Conservation (phyloP, 1,284 basidiomycete species). For the Gymnopus androsaceus region DNA sequence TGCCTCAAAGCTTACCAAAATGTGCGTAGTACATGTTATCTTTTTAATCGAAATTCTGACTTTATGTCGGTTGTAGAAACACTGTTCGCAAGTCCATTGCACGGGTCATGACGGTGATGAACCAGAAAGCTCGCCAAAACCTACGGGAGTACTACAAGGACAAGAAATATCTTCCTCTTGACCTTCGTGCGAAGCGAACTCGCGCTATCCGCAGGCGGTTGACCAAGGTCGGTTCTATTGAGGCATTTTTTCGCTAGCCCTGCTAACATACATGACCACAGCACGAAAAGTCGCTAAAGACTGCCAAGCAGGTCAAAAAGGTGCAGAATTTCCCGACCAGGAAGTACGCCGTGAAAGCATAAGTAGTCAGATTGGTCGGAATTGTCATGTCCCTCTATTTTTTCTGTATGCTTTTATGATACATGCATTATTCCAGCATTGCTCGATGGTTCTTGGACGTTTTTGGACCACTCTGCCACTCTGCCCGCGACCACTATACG, state of each 20-base stretch:
- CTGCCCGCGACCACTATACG: too few species aligned
- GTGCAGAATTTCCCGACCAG: slow-evolving; percentile 88
- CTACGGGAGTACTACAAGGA: slow-evolving; percentile 97
- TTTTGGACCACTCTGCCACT: too few species aligned
- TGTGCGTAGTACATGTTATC: slow-evolving; percentile 60
- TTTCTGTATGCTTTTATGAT: slow-evolving; percentile 30
- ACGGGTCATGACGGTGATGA: slow-evolving; percentile 97
- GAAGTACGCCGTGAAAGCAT: slow-evolving; percentile 87
- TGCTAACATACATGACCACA: slow-evolving; percentile 32
- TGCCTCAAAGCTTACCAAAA: slow-evolving; percentile 95
- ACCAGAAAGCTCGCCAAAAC: slow-evolving; percentile 97
- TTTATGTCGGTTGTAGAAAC: slow-evolving; percentile 57
- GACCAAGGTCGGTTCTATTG: slow-evolving; percentile 69
- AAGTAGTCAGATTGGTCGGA: slow-evolving; percentile 33
- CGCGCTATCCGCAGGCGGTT: slow-evolving; percentile 96
- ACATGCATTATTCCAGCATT: slow-evolving; percentile 10
- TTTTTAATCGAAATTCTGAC: slow-evolving; percentile 15
- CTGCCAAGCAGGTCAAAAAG: slow-evolving; percentile 91
- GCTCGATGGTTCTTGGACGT: too few species aligned
- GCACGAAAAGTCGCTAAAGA: slow-evolving; percentile 84
- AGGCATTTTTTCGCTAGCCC: slow-evolving; percentile 1
- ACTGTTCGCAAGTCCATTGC: slow-evolving; percentile 99
- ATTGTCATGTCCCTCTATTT: slow-evolving; percentile 17
- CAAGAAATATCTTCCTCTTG: slow-evolving; percentile 97
- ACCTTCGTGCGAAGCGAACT: slow-evolving; percentile 98